Evolutionary conservation across 2,329 filamentous ascomycete genomes (phyloP).

Genomic region (Dothiorella sarmentorum): DNA sequence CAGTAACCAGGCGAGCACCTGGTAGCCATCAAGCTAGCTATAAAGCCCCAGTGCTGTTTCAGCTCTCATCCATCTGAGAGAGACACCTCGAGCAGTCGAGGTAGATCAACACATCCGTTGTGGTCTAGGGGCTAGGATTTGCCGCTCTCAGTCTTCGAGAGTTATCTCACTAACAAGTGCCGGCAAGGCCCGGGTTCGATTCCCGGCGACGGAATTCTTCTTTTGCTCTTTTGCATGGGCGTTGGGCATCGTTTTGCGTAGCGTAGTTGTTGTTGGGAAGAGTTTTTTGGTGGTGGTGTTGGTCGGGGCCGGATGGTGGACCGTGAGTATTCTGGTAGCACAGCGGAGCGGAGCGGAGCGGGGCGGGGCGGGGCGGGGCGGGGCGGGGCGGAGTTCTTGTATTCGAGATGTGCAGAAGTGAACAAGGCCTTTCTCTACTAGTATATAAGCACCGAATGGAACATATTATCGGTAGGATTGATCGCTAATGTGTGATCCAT

Average conservation of each 20-base stretch:
- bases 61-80: not conserved
- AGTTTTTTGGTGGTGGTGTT: not conserved
- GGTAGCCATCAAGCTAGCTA: too few species aligned
- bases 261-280: not conserved
- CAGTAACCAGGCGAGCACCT: too few species aligned
- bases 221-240: not conserved
- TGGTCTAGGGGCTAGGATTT: slow-evolving; percentile 3
- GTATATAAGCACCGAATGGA: too few species aligned
- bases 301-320: not conserved
- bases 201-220: not conserved
- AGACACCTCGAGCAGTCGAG: not conserved
- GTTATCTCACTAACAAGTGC: not conserved
- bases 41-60: not conserved
- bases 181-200: slow-evolving; percentile 1
- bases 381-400: too few species aligned
- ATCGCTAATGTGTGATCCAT: too few species aligned
- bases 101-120: not conserved
- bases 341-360: too few species aligned
- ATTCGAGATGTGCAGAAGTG: too few species aligned
- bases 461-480: too few species aligned
- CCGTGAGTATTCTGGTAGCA: too few species aligned
- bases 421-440: too few species aligned
- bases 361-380: too few species aligned
- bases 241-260: not conserved
- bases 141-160: not conserved